Evolutionary conservation across 768 basidiomycete species (phyloP).

Genomic region (Tubosaeta sp.): DNA sequence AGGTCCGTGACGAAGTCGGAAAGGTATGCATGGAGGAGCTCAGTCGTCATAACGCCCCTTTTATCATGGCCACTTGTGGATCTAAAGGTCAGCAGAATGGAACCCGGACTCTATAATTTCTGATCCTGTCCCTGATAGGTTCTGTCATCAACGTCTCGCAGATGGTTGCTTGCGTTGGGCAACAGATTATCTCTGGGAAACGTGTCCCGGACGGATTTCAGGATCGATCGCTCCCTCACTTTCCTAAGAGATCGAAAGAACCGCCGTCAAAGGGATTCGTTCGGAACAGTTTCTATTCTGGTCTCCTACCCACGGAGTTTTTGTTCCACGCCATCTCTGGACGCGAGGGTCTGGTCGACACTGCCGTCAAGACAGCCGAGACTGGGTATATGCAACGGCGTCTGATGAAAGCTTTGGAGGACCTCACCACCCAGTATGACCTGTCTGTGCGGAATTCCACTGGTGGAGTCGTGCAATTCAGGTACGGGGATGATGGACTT

Average conservation of each 20-base stretch:
- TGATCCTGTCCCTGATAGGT: constrained; percentile 44
- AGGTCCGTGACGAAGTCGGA: constrained; percentile 93
- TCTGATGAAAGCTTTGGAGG: constrained; percentile 98
- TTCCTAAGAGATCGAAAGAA: constrained; percentile 93
- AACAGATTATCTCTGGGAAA: constrained; percentile 96
- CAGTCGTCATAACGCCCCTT: constrained; percentile 93
- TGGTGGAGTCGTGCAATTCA: constrained; percentile 95
- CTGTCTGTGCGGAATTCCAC: constrained; percentile 90
- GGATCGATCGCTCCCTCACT: constrained; percentile 98
- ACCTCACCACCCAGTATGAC: constrained; percentile 95
- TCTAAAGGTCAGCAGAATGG: constrained; percentile 71
- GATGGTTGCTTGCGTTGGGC: constrained; percentile 99
- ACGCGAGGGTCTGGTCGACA: constrained; percentile 97
- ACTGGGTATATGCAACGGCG: constrained; percentile 99
- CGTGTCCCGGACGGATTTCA: constrained; percentile 99
- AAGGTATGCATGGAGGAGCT: constrained; percentile 98
- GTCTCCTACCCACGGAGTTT: constrained; percentile 91
- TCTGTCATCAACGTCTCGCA: constrained; percentile 99
- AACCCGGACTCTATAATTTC: neutral
- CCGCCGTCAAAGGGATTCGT: constrained; percentile 99
- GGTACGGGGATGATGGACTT: constrained; percentile 94
- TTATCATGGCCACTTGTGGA: constrained; percentile 99
- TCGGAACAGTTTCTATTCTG: constrained; percentile 93
- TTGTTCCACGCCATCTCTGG: constrained; percentile 99
- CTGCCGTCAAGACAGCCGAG: constrained; percentile 99